These are phyloP conservation scores for Termitomyces titanicus DNA, from an alignment of 768 basidiomycete species.

Conservation along the genomic window DNA sequence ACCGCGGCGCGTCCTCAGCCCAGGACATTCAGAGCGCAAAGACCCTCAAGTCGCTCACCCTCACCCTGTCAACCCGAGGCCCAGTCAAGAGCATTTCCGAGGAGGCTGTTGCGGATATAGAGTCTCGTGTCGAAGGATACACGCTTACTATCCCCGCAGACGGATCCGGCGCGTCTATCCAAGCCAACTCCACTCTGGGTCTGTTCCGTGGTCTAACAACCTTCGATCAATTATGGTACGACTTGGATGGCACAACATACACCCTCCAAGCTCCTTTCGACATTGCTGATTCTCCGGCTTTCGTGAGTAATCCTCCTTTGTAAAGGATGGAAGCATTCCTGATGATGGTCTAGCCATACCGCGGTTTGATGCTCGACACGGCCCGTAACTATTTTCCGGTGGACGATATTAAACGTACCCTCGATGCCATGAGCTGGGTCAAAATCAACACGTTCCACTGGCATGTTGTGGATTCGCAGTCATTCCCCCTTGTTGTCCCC, in stretches of 20 bases:
- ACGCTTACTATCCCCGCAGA: conserved; percentile 51
- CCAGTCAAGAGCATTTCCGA: conserved; percentile 45
- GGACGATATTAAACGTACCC: conserved; percentile 57
- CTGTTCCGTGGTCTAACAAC: conserved; percentile 73
- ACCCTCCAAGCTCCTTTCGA: conserved; percentile 52
- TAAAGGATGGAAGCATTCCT: not conserved
- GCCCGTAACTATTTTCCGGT: conserved; percentile 71
- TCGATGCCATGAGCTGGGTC: conserved; percentile 77
- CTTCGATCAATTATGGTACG: conserved; percentile 70
- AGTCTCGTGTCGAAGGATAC: conserved; percentile 61
- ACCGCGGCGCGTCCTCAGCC: conserved; percentile 54
- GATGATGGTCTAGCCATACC: conserved; percentile 48
- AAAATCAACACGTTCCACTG: conserved; percentile 84
- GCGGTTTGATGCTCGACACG: conserved; percentile 80
- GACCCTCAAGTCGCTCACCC: conserved; percentile 37
- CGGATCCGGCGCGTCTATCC: conserved; percentile 51
- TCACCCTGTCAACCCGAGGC: conserved; percentile 35
- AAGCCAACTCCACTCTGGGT: conserved; percentile 64
- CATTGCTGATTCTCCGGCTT: conserved; percentile 62
- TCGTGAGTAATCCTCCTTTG: conserved; percentile 38
- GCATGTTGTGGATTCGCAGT: conserved; percentile 82
- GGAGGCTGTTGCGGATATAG: conserved; percentile 48
- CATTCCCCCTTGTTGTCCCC: conserved; percentile 68
- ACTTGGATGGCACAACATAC: conserved; percentile 47
- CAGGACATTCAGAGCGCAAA: conserved; percentile 35